Conservation (phyloP, 164 flowering plant species). For the Tinospora cordifolia region DNA sequence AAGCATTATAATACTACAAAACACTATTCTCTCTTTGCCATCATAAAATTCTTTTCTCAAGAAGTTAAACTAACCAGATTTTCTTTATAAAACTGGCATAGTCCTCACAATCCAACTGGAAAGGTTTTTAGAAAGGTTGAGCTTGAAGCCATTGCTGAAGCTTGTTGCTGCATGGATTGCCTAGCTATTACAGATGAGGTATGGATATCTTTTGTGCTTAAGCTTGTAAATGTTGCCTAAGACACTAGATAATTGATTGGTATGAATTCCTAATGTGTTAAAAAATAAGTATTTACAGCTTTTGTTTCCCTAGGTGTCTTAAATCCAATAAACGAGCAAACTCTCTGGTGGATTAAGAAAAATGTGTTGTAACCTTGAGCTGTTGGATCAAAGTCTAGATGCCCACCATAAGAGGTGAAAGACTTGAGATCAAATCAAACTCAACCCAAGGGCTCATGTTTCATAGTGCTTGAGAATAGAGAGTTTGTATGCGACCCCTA, state of each 20-base stretch:
- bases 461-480: too few species aligned
- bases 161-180: slow-evolving; percentile 52
- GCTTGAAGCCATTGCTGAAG: slow-evolving; percentile 67
- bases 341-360: not conserved
- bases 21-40: not conserved
- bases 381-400: too few species aligned
- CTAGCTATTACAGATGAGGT: slow-evolving; percentile 89
- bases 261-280: not conserved
- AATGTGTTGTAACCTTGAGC: too few species aligned
- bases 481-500: too few species aligned
- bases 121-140: slow-evolving; percentile 66
- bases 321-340: not conserved
- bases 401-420: too few species aligned
- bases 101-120: slow-evolving; percentile 95
- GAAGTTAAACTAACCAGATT: not conserved
- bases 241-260: too few species aligned
- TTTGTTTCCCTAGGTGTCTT: not conserved
- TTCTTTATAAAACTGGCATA: slow-evolving; percentile 26
- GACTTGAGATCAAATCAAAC: too few species aligned
- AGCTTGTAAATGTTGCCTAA: slow-evolving; percentile 2
- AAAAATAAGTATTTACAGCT: not conserved
- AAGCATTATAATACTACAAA: not conserved
- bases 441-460: too few species aligned
- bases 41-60: not conserved
- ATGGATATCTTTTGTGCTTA: slow-evolving; percentile 25